Conservation (phyloP, 1,284 basidiomycete genomes). For the Trichosporon asahii region DNA sequence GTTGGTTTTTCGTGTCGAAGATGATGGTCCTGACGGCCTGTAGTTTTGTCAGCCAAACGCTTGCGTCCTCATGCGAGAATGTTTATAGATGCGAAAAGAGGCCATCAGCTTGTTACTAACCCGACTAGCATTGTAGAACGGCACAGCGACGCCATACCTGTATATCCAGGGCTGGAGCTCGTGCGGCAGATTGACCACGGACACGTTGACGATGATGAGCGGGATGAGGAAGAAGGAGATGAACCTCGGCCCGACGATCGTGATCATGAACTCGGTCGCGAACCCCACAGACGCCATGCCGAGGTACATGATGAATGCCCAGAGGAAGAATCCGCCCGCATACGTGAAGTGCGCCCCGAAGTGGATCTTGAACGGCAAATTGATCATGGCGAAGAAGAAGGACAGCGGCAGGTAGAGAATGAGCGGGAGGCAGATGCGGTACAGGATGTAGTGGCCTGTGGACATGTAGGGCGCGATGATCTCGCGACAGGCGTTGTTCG, state of each 20-base stretch:
- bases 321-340: constrained; percentile 64
- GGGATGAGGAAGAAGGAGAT: constrained; percentile 47
- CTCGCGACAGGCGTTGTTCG: constrained; percentile 53
- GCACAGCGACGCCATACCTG: constrained; percentile 58
- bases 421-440: constrained; percentile 60
- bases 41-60: too few species aligned
- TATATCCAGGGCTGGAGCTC: constrained; percentile 66
- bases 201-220: constrained; percentile 66
- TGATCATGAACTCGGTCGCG: constrained; percentile 58
- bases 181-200: constrained; percentile 61
- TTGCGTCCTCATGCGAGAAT: too few species aligned
- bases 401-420: constrained; percentile 62
- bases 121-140: constrained; percentile 66
- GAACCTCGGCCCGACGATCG: constrained; percentile 47
- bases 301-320: constrained; percentile 69
- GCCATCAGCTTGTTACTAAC: too few species aligned
- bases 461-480: constrained; percentile 55
- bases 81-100: too few species aligned
- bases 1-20: constrained; percentile 64
- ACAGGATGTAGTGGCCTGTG: constrained; percentile 57
- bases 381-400: constrained; percentile 63
- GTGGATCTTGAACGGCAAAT: constrained; percentile 62
- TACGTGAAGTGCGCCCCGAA: constrained; percentile 50
- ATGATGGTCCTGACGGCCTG: constrained; percentile 59
- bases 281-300: constrained; percentile 52